Conservation (phyloP, 352 stramenopile species). For the Plasmopara halstedii region DNA sequence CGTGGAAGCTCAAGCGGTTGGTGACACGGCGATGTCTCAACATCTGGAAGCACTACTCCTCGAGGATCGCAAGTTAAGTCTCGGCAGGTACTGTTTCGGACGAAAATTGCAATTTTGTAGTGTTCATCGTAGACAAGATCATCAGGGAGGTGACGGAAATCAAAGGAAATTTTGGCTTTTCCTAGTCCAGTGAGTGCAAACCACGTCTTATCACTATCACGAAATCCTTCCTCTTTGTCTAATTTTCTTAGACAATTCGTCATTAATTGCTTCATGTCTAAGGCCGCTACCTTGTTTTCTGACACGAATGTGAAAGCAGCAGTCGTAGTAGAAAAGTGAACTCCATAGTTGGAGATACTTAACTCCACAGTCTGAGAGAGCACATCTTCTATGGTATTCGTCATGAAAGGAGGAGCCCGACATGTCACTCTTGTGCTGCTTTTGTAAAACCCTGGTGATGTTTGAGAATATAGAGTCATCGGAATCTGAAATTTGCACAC, state of each 20-base stretch:
- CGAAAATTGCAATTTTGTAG: conserved; percentile 93
- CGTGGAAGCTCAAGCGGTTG: conserved; percentile 83
- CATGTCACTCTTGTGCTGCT: conserved; percentile 80
- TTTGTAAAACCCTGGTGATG: conserved; percentile 55
- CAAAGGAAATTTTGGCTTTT: conserved; percentile 91
- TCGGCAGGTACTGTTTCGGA: conserved; percentile 89
- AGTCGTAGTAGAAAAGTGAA: conserved; percentile 58
- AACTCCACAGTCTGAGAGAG: conserved; percentile 34
- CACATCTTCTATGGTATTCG: conserved; percentile 11
- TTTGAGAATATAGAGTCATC: conserved; percentile 8
- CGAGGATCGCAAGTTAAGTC: conserved; percentile 75
- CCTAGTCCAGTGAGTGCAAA: conserved; percentile 88
- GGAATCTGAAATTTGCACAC: conserved; percentile 74
- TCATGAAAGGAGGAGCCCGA: conserved; percentile 51
- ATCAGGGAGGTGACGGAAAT: conserved; percentile 89
- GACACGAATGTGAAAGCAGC: conserved; percentile 42
- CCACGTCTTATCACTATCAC: conserved; percentile 85
- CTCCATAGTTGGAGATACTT: conserved; percentile 76
- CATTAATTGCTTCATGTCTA: conserved; percentile 36
- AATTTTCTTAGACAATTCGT: conserved; percentile 24
- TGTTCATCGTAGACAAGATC: conserved; percentile 93
- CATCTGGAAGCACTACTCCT: conserved; percentile 40
- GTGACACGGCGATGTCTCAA: conserved; percentile 89
- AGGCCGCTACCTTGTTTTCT: conserved; percentile 20
- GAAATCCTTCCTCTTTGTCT: conserved; percentile 67